Percentiles rank a stretch among this genome's conserved stretches.
Conservation (phyloP, 768 basidiomycete species). For the Collybiopsis luxurians region DNA sequence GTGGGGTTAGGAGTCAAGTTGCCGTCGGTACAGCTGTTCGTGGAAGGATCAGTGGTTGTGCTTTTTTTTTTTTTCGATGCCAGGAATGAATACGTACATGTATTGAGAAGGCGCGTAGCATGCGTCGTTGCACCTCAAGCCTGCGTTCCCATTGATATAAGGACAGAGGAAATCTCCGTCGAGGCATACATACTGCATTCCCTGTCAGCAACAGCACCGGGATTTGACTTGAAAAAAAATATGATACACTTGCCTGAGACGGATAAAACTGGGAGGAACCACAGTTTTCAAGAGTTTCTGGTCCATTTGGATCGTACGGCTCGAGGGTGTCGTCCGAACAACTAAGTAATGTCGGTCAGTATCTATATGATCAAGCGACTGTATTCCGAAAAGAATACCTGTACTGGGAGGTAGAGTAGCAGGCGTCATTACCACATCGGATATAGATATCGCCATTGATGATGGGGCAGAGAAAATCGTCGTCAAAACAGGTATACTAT, state of each 20-base stretch:
- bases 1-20: too few species aligned
- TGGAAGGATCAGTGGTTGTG: too few species aligned
- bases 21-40: too few species aligned
- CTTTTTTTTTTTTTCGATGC: too few species aligned
- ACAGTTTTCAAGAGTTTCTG: slow-evolving; percentile 6
- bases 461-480: slow-evolving; percentile 13
- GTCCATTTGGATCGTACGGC: neutral
- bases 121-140: neutral
- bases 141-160: neutral
- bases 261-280: slow-evolving; percentile 7
- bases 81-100: neutral
- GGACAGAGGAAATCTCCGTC: slow-evolving; percentile 13
- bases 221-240: neutral
- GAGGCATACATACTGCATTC: slow-evolving; percentile 8
- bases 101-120: slow-evolving; percentile 10
- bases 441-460: slow-evolving; percentile 6
- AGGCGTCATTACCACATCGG: slow-evolving; percentile 10
- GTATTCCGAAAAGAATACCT: neutral
- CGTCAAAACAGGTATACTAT: slow-evolving; percentile 15
- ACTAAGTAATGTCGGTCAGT: neutral
- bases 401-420: slow-evolving; percentile 12
- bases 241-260: neutral
- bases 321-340: slow-evolving; percentile 10
- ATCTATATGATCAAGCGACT: neutral
- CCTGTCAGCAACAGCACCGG: neutral